phyloP scores from a whole-genome alignment of 371 early-diverging fungal species.

The Actinomucor elegans region DNA sequence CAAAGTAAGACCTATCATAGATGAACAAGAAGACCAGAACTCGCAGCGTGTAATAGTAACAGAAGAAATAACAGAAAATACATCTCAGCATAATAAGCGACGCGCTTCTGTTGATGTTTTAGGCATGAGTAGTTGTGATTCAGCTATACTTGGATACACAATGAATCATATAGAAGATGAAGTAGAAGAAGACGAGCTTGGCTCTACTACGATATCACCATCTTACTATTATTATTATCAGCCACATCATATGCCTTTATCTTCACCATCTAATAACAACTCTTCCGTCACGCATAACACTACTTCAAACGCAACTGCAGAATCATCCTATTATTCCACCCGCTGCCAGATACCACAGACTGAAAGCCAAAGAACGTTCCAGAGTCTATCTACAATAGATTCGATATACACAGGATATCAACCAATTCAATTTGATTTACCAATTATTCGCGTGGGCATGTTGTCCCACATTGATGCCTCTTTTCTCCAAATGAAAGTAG shows the following conservation, averaged over 20 bases:
- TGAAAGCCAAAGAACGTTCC: slow-evolving; percentile 11
- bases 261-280: slow-evolving; percentile 1
- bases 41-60: background rate
- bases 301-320: slow-evolving; percentile 1
- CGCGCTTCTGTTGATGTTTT: no score
- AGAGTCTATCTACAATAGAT: slow-evolving; percentile 8
- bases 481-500: slow-evolving; percentile 4
- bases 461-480: slow-evolving; percentile 16
- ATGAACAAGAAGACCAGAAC: no score
- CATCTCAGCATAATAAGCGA: background rate
- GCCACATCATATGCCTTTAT: slow-evolving; percentile 3
- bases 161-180: background rate
- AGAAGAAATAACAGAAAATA: background rate
- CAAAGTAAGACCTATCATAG: background rate
- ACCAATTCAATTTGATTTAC: slow-evolving; percentile 13
- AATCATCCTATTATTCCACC: slow-evolving; percentile 5
- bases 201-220: background rate
- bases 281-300: background rate
- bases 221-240: slow-evolving; percentile 3
- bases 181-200: background rate
- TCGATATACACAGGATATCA: slow-evolving; percentile 2
- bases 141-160: no score
- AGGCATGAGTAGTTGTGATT: no score
- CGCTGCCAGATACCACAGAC: slow-evolving; percentile 9
- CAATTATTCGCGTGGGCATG: slow-evolving; percentile 16